phyloP scores from a whole-genome alignment of 179 eudicot genomes.

The Heliamphora pulchella region DNA sequence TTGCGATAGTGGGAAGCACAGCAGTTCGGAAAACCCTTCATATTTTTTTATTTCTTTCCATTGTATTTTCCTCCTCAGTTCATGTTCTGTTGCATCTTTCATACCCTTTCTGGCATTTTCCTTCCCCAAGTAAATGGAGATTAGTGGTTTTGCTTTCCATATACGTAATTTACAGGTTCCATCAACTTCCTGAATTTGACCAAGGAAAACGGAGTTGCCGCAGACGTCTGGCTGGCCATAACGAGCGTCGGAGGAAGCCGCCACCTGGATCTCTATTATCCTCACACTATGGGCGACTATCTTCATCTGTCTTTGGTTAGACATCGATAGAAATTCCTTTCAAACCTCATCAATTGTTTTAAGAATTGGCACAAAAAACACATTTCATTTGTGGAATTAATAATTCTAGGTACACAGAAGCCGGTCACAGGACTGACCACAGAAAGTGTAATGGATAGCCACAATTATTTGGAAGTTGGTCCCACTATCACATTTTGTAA shows the following conservation, averaged over 20 bases:
- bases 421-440: too few relatives aligned
- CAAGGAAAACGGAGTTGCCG: conserved; percentile 92
- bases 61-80: neutral
- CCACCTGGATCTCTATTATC: conserved; percentile 72
- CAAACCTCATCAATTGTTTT: neutral
- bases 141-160: conserved; percentile 4
- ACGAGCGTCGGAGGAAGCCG: conserved; percentile 96
- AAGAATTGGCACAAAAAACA: neutral
- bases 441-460: too few relatives aligned
- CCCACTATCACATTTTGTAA: too few relatives aligned
- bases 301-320: conserved; percentile 61
- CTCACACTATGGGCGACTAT: conserved; percentile 52
- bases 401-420: too few relatives aligned
- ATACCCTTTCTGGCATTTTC: neutral
- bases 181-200: conserved; percentile 83
- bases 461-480: too few relatives aligned
- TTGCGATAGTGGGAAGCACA: neutral
- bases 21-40: neutral
- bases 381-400: too few relatives aligned
- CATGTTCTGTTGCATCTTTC: neutral
- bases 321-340: neutral
- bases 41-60: neutral
- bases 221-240: conserved; percentile 91
- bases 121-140: neutral
- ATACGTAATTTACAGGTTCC: conserved; percentile 45